Percentiles rank a stretch among this genome's conserved stretches.
Evolutionary conservation across 805 yeast genomes (phyloP).

Genomic region (Candida loeiensis): DNA sequence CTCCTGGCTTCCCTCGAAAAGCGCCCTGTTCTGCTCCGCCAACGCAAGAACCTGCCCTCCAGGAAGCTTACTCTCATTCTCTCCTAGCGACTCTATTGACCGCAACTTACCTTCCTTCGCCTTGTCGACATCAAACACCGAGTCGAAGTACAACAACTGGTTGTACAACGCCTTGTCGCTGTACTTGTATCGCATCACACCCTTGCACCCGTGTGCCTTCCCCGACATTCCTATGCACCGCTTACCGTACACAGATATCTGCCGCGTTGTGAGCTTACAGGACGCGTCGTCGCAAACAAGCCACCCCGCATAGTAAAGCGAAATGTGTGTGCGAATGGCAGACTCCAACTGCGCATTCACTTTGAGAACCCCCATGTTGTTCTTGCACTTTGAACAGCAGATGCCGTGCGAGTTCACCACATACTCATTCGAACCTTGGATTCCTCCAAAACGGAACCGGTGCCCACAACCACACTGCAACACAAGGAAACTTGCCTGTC

Average conservation of each 20-base stretch:
- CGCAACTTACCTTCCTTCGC: slow-evolving; percentile 57
- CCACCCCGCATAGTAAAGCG: slow-evolving; percentile 84
- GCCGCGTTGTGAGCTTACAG: slow-evolving; percentile 77
- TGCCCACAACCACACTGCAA: slow-evolving; percentile 63
- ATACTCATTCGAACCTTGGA: slow-evolving; percentile 60
- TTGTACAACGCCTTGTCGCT: slow-evolving; percentile 79
- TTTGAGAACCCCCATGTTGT: slow-evolving; percentile 47
- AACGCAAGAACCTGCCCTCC: slow-evolving; percentile 65
- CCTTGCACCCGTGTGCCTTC: slow-evolving; percentile 64
- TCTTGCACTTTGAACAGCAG: slow-evolving; percentile 60
- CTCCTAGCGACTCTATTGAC: slow-evolving; percentile 42
- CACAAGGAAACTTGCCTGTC: slow-evolving; percentile 52
- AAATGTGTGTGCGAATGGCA: slow-evolving; percentile 64
- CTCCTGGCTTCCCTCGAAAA: slow-evolving; percentile 50
- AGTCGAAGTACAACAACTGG: slow-evolving; percentile 74
- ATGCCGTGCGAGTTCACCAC: slow-evolving; percentile 66
- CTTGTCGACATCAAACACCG: slow-evolving; percentile 78
- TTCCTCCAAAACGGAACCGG: slow-evolving; percentile 69
- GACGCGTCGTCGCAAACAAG: slow-evolving; percentile 78
- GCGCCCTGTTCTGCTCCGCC: slow-evolving; percentile 71
- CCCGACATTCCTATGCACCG: slow-evolving; percentile 72
- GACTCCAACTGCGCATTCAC: slow-evolving; percentile 72
- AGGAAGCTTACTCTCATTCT: slow-evolving; percentile 27
- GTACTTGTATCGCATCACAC: slow-evolving; percentile 75
- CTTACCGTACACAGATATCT: slow-evolving; percentile 84